These are phyloP conservation scores for Plasmodiophora brassicae DNA, from an alignment of 208 protist species.

Conservation along the genomic window DNA sequence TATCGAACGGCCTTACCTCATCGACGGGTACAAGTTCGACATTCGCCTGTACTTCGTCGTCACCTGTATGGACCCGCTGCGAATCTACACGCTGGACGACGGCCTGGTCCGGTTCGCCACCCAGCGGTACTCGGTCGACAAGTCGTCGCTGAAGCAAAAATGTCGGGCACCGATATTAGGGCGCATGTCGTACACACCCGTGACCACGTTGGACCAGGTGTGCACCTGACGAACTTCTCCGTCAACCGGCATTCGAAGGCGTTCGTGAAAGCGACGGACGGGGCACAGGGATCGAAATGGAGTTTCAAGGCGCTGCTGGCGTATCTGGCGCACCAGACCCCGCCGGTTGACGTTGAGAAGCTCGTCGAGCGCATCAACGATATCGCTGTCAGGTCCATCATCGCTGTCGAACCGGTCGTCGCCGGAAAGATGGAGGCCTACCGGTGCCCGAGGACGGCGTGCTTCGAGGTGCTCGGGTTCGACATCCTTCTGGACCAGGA, in stretches of 20 bases:
- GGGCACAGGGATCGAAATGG: conserved; percentile 45
- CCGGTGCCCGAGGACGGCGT: conserved; percentile 46
- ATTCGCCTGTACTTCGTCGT: conserved; percentile 47
- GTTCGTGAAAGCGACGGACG: conserved; percentile 32
- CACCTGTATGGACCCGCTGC: conserved; percentile 45
- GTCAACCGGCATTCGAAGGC: conserved; percentile 39
- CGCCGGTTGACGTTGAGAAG: conserved; percentile 13
- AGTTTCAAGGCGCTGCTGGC: conserved; percentile 31
- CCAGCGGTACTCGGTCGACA: conserved; percentile 22
- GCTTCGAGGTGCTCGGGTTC: conserved; percentile 91
- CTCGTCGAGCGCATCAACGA: conserved; percentile 43
- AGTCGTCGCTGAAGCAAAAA: neutral
- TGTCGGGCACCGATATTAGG: too few relatives aligned
- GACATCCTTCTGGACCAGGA: conserved; percentile 85
- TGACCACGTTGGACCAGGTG: too few relatives aligned
- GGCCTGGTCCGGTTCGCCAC: conserved; percentile 51
- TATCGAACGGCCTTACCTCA: conserved; percentile 44
- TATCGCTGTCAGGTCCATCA: conserved; percentile 36
- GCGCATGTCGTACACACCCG: too few relatives aligned
- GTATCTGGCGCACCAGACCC: neutral
- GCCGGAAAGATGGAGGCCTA: neutral
- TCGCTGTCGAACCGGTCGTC: conserved; percentile 36
- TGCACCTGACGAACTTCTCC: conserved; percentile 53
- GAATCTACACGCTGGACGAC: conserved; percentile 44
- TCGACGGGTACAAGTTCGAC: conserved; percentile 57